These are phyloP conservation scores for Myxozyma geophila DNA, from an alignment of 805 yeast genomes.

Conservation along the genomic window DNA sequence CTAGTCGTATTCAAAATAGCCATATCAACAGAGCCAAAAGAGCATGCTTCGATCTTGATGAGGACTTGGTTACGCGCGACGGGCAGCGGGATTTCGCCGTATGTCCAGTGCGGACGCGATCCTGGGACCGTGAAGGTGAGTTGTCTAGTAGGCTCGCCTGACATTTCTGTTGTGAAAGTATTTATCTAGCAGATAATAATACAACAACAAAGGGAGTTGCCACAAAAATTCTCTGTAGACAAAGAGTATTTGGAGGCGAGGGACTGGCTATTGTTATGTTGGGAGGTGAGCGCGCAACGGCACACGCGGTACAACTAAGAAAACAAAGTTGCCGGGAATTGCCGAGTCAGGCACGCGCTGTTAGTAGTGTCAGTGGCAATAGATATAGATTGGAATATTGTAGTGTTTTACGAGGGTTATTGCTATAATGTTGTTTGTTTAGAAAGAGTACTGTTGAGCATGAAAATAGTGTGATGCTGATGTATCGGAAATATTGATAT, in stretches of 20 bases:
- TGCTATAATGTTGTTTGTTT: background rate
- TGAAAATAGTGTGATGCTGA: background rate
- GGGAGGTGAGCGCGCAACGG: background rate
- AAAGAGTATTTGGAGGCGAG: too few species aligned
- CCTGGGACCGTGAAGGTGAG: conserved; percentile 33
- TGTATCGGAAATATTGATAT: too few species aligned
- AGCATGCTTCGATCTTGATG: conserved; percentile 62
- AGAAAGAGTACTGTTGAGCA: background rate
- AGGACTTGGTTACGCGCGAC: conserved; percentile 55
- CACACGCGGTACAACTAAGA: background rate
- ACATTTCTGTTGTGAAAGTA: conserved; percentile 1
- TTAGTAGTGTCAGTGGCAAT: background rate
- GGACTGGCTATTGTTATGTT: background rate
- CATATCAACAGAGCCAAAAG: conserved; percentile 69
- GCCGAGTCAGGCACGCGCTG: background rate
- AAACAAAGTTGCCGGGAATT: background rate
- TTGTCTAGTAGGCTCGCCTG: conserved; percentile 30
- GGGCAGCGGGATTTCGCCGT: conserved; percentile 51
- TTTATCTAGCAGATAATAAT: too few species aligned
- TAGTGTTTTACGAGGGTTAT: background rate
- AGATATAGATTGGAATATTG: background rate
- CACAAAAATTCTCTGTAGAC: background rate
- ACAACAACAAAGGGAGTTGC: too few species aligned
- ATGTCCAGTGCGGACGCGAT: conserved; percentile 32
- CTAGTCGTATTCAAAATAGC: conserved; percentile 60